Conservation (phyloP, 129 eudicot genomes). For the Flaveria ramosissima region DNA sequence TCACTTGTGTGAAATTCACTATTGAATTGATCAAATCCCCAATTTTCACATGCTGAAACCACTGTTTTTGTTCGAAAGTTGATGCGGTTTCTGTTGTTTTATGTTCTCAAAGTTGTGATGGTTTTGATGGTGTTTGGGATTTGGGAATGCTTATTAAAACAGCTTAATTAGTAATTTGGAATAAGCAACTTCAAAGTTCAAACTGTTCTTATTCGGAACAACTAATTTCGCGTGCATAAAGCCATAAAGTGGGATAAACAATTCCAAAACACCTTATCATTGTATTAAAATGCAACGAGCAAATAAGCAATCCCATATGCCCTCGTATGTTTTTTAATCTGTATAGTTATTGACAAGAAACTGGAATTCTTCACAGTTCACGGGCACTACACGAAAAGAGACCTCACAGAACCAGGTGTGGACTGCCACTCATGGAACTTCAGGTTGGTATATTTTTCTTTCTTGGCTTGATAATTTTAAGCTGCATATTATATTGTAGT, state of each 20-base stretch:
- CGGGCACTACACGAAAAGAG: slow-evolving; percentile 36
- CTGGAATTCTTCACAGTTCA: slow-evolving; percentile 30
- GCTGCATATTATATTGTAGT: slow-evolving; percentile 3
- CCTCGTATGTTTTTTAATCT: not conserved
- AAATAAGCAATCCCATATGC: not conserved
- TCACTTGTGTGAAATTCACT: not conserved
- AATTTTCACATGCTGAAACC: not conserved
- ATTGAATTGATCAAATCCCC: not conserved
- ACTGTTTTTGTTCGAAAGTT: not conserved
- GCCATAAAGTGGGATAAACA: not conserved
- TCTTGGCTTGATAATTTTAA: not conserved
- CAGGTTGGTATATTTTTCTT: slow-evolving; percentile 39
- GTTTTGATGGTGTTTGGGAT: too few relatives aligned
- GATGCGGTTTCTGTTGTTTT: not conserved
- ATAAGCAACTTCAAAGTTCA: not conserved
- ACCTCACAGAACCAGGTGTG: slow-evolving; percentile 38
- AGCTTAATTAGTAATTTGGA: not conserved
- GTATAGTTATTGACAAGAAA: slow-evolving; percentile 44
- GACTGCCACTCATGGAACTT: slow-evolving; percentile 46
- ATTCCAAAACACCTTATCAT: not conserved
- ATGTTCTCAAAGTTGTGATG: not conserved
- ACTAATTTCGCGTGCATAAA: not conserved
- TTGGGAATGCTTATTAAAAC: too few relatives aligned
- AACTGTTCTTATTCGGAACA: not conserved
- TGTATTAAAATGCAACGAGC: not conserved